These are phyloP conservation scores for Carex scoparia DNA, from an alignment of 176 grass and related monocot species.

Conservation along the genomic window DNA sequence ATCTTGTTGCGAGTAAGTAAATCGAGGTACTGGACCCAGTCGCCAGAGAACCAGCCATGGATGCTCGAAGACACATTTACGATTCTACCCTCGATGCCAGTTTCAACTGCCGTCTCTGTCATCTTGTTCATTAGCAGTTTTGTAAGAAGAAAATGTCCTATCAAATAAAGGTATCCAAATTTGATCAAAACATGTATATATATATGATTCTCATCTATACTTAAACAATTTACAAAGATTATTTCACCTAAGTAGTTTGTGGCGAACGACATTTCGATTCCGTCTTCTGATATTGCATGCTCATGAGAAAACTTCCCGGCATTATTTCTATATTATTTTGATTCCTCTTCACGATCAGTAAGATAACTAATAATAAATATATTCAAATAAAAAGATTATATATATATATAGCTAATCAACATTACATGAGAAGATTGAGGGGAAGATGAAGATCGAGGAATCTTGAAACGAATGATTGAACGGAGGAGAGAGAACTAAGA, in stretches of 20 bases:
- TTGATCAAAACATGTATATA: background rate
- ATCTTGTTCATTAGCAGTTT: constrained; percentile 56
- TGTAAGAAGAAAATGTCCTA: constrained; percentile 81
- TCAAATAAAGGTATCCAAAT: background rate
- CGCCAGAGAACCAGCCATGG: constrained; percentile 90
- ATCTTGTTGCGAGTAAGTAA: constrained; percentile 72
- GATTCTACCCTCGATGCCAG: constrained; percentile 68
- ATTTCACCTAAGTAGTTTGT: constrained; percentile 81
- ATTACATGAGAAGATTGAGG: constrained; percentile 85
- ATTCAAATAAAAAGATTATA: background rate
- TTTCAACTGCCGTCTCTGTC: constrained; percentile 55
- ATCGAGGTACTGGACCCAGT: constrained; percentile 68
- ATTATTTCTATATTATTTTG: constrained; percentile 60
- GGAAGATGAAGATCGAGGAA: constrained; percentile 67
- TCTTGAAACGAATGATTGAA: constrained; percentile 49
- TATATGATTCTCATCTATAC: background rate
- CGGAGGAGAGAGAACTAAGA: constrained; percentile 83
- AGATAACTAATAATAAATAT: background rate
- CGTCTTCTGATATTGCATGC: constrained; percentile 79
- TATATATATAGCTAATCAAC: no score
- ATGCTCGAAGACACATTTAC: constrained; percentile 94
- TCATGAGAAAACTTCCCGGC: constrained; percentile 97
- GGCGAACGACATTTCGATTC: constrained; percentile 97
- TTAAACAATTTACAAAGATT: background rate
- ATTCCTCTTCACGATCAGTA: background rate